Conservation (phyloP, 495 filamentous ascomycete species). For the Wilcoxina mikolae region DNA sequence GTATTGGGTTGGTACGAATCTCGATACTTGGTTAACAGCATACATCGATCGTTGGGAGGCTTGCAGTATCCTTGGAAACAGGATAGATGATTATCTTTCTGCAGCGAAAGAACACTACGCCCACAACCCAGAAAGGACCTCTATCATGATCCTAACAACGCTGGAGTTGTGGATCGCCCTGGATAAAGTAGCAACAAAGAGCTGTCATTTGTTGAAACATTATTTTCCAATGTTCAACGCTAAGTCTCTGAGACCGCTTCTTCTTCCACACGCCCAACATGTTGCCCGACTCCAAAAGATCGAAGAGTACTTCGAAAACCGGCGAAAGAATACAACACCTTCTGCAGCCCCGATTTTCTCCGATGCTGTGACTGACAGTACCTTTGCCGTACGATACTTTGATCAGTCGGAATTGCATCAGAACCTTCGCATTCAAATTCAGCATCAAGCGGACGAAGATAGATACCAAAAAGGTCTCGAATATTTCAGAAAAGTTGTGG, state of each 20-base stretch:
- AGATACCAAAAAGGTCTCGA: constrained; percentile 35
- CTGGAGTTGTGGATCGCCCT: constrained; percentile 50
- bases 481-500: constrained; percentile 26
- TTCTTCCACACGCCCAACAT: constrained; percentile 37
- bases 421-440: constrained; percentile 31
- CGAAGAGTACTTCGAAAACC: constrained; percentile 37
- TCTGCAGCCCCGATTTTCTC: constrained; percentile 30
- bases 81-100: constrained; percentile 30
- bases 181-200: constrained; percentile 37
- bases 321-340: constrained; percentile 12
- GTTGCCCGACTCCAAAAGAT: constrained; percentile 37
- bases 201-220: constrained; percentile 33
- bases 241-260: constrained; percentile 33
- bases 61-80: constrained; percentile 21
- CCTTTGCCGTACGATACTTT: constrained; percentile 44
- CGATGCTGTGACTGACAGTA: constrained; percentile 18
- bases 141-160: constrained; percentile 44
- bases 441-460: constrained; percentile 25
- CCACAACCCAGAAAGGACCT: constrained; percentile 38
- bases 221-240: constrained; percentile 39
- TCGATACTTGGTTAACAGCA: constrained; percentile 30
- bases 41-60: constrained; percentile 21
- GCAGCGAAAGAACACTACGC: constrained; percentile 29
- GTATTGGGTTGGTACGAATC: constrained; percentile 32
- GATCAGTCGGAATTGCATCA: constrained; percentile 36